A percentile compares a stretch with the other conserved stretches of the same genome.
These are phyloP conservation scores for Collybia nuda DNA, from an alignment of 768 basidiomycete genomes.

Conservation along the genomic window DNA sequence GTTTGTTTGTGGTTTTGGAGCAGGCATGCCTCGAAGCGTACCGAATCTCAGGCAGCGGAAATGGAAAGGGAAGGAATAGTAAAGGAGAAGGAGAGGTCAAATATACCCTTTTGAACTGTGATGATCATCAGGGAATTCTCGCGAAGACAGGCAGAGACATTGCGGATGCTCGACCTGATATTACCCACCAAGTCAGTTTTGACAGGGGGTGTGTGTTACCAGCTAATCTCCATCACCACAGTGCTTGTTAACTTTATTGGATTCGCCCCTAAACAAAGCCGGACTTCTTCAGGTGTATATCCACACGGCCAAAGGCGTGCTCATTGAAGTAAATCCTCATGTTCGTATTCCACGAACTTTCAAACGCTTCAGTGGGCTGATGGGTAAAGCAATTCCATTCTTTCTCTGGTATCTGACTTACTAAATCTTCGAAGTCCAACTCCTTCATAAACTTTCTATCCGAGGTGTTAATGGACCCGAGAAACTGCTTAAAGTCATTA, in stretches of 20 bases:
- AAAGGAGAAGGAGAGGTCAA: constrained; percentile 81
- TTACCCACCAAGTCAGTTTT: constrained; percentile 87
- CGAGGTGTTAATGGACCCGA: constrained; percentile 96
- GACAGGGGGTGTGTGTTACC: constrained; percentile 8
- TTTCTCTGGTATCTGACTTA: constrained; percentile 1
- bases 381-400: constrained; percentile 63
- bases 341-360: constrained; percentile 98
- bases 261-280: constrained; percentile 97
- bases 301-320: constrained; percentile 92
- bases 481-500: constrained; percentile 95
- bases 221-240: constrained; percentile 26
- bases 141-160: constrained; percentile 98
- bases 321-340: constrained; percentile 98
- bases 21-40: constrained; percentile 97
- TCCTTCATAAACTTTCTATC: constrained; percentile 94
- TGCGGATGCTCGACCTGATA: constrained; percentile 98
- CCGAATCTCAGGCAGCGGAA: constrained; percentile 67
- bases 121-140: constrained; percentile 97
- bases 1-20: constrained; percentile 88
- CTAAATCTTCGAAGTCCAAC: constrained; percentile 66
- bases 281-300: constrained; percentile 97
- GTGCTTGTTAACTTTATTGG: constrained; percentile 94
- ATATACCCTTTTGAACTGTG: constrained; percentile 96
- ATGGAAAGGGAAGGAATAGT: constrained; percentile 51
- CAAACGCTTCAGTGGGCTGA: constrained; percentile 96